Evolutionary conservation across 148 eudicot genomes (phyloP).

Genomic region (Arctostaphylos glauca): DNA sequence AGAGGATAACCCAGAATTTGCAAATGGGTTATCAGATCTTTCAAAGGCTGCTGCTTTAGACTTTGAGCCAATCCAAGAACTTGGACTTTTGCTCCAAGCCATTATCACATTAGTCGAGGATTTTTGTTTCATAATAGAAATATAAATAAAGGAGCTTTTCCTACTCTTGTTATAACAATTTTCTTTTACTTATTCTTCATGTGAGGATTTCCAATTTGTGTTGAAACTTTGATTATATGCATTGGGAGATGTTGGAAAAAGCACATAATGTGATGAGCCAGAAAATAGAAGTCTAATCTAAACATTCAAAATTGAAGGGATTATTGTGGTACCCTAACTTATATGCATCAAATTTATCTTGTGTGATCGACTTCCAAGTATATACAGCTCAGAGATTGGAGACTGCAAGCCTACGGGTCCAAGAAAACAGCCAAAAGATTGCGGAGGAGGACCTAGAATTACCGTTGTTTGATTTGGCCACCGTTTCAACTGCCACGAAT

Average conservation of each 20-base stretch:
- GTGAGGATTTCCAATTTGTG: neutral
- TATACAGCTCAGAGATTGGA: constrained; percentile 7
- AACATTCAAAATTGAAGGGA: neutral
- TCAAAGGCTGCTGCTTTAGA: too few relatives aligned
- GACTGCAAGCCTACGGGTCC: neutral
- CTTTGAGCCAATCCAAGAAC: too few relatives aligned
- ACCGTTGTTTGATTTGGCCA: constrained; percentile 21
- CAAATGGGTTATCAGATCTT: too few relatives aligned
- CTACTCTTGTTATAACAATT: neutral
- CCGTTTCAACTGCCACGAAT: constrained; percentile 25
- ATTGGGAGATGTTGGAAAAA: too few relatives aligned
- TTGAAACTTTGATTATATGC: too few relatives aligned
- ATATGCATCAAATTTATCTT: neutral
- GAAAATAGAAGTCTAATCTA: neutral
- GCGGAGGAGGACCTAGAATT: constrained; percentile 24
- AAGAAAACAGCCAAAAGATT: neutral
- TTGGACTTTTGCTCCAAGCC: too few relatives aligned
- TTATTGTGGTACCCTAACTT: neutral
- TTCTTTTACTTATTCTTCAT: neutral
- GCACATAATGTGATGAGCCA: neutral
- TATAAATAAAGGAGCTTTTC: neutral
- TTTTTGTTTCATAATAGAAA: too few relatives aligned
- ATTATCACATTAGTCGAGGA: too few relatives aligned
- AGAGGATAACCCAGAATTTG: too few relatives aligned
- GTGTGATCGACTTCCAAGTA: neutral